phyloP scores from a whole-genome alignment of 495 filamentous ascomycete genomes.

The Aspergillus leporis region DNA sequence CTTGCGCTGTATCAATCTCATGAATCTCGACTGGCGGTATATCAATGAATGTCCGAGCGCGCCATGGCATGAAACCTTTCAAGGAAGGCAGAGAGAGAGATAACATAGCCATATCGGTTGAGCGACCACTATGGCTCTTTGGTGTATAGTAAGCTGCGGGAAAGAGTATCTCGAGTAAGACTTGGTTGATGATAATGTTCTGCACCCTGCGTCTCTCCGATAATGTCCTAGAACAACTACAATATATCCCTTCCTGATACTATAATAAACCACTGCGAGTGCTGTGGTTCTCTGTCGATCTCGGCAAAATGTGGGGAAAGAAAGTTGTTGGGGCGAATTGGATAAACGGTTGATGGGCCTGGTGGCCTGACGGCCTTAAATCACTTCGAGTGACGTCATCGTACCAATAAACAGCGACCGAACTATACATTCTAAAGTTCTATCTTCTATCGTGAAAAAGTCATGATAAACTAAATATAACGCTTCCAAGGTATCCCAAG shows the following conservation, averaged over 20 bases:
- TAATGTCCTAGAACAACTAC: neutral
- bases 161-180: neutral
- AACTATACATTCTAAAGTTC: neutral
- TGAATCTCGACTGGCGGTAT: conserved; percentile 70
- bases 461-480: neutral
- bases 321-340: conserved; percentile 9
- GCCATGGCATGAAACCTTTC: conserved; percentile 21
- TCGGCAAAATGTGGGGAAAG: conserved; percentile 13
- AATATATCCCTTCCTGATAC: neutral
- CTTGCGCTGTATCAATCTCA: conserved; percentile 73
- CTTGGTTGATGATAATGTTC: neutral
- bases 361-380: neutral
- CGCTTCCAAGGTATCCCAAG: neutral
- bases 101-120: conserved; percentile 24
- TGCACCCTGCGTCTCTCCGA: neutral
- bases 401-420: neutral
- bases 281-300: conserved; percentile 10
- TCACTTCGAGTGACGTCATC: neutral
- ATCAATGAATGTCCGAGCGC: conserved; percentile 49
- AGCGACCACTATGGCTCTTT: neutral
- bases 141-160: neutral
- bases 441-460: neutral
- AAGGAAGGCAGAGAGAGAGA: conserved; percentile 31
- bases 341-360: neutral
- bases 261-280: neutral